Base-by-base conservation (phyloP, 2,329 filamentous ascomycete species). In the Ophiostoma fasciatum region DNA sequence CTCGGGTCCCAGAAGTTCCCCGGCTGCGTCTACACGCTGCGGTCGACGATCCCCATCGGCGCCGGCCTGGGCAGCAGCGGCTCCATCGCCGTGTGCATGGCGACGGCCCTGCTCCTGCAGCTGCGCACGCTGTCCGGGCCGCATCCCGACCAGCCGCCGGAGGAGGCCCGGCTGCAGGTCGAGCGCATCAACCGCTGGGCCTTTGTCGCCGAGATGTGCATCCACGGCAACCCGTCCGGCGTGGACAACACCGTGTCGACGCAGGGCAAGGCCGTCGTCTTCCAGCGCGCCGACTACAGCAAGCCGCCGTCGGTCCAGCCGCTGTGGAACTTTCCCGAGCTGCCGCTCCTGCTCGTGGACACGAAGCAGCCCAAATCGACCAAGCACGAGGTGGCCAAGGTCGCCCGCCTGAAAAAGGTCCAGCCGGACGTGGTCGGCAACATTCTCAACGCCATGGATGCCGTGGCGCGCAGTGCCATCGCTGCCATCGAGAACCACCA, bases 141-240 rank as follows among this genome's bases (percentile, higher is more conserved):
- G 1, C 88, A 96, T 52, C 82, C 82, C 0, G 88, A 96, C 49
- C 88, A 96, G 56, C 83, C 85, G 4, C 60, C 75, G 1, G 77
- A 84, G 37, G 90, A 98, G 59, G 83, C 83, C n/a, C 76, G 82
- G 41, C 59, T 85, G 29, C 88, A 98, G 54, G 71, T 96, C 21
- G 87, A 96, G 60, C 76, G 88, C 44, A 94, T 98, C 60, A 98
- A 98, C 57, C 73, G 82, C 42, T 98, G 92, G 90, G 87, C 90
- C 0, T 96, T 94, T 56, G 90, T 98, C 1, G 81, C 81, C 18
- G 90, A 98, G 56, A 81, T 96, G 74, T 90, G 85, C 58, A 94
- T 96, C 44, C 90, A 98, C 53, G 90, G 88, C 26, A 96, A 93
- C 51, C 90, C 90, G 1, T 94, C 84, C 0, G 90, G 90, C 0